Evolutionary conservation across 257 asterid species (phyloP), one percentile per base, ranked within the genome.

Genomic region (Leptodermis oblonga): DNA sequence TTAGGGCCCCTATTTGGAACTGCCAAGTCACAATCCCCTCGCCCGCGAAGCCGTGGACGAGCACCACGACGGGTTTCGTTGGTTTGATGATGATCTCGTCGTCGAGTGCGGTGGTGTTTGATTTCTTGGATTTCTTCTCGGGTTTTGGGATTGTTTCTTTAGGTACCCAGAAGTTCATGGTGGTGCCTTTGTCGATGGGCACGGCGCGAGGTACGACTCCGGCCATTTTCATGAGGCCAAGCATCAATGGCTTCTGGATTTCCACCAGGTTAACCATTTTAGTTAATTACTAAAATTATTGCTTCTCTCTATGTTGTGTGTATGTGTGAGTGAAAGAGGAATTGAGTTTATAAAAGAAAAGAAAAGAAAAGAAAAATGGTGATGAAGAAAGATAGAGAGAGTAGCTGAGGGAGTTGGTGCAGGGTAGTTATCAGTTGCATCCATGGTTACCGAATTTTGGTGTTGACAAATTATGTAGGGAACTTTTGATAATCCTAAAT

Each of bases 11-110:
- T 13, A 90, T 77, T 70, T 89, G 96, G 76, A 90, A 90, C 67
- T 88, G 97, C 97, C 97, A 90, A 1, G 97, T 90, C 39, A 88
- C 93, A 2, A 90, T 81, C 22, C 95, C 97, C 74, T 90, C 97
- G 1, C 87, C 84, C 3, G 97, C 92, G 48, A 90, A 88, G 43
- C 97, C 97, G 45, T 90, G 95, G 54, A 90, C 67, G 18, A 90
- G 90, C 4, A 90, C 87, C 7, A 90, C 90, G 0, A 80, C 94
- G 13, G 97, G 93, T 28, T 86, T 88, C 0, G 63, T 74, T 0
- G 87, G 92, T 23, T 69, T 73, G 25, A 62, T 31, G 54, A 76
- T 74, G 30, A 17, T 31, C 74, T n/a, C 48, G 3, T 61, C 14
- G 54, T 20, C 43, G 11, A 23, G 34, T 52, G 65, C 11, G 51